These are phyloP conservation scores for Russula virescens DNA, from an alignment of 768 basidiomycete genomes.

Conservation along the genomic window DNA sequence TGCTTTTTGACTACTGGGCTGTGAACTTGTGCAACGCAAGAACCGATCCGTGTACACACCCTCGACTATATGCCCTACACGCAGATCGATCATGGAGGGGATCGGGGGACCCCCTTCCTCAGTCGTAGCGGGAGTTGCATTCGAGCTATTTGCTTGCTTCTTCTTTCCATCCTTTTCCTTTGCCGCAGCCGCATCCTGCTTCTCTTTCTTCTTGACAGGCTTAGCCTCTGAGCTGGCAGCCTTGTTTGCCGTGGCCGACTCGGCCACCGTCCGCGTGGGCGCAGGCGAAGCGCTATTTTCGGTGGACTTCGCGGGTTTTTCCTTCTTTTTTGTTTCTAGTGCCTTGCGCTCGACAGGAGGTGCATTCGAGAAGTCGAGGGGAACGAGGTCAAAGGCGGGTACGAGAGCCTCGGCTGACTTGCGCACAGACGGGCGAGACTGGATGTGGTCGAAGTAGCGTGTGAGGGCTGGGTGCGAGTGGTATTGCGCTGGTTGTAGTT, in stretches of 20 bases:
- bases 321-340: slow-evolving; percentile 73
- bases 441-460: slow-evolving; percentile 95
- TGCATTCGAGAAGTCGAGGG: slow-evolving; percentile 70
- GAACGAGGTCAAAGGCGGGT: slow-evolving; percentile 50
- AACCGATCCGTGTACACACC: slow-evolving; percentile 43
- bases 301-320: slow-evolving; percentile 43
- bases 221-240: slow-evolving; percentile 37
- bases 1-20: slow-evolving; percentile 72
- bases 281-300: slow-evolving; percentile 27
- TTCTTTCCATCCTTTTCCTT: slow-evolving; percentile 34
- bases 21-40: slow-evolving; percentile 2
- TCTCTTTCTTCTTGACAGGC: slow-evolving; percentile 41
- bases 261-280: slow-evolving; percentile 27
- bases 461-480: slow-evolving; percentile 76
- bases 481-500: slow-evolving; percentile 65
- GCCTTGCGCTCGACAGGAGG: slow-evolving; percentile 69
- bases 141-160: slow-evolving; percentile 31
- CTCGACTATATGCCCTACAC: slow-evolving; percentile 90
- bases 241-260: slow-evolving; percentile 49
- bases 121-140: slow-evolving; percentile 32
- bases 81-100: slow-evolving; percentile 95
- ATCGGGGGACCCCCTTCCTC: slow-evolving; percentile 76
- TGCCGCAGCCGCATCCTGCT: slow-evolving; percentile 41
- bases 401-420: slow-evolving; percentile 47
- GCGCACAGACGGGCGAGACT: slow-evolving; percentile 60